Percentiles rank a stretch among this genome's conserved stretches.
phyloP scores from a whole-genome alignment of 768 basidiomycete species.

The Xerocomus potaroensis region DNA sequence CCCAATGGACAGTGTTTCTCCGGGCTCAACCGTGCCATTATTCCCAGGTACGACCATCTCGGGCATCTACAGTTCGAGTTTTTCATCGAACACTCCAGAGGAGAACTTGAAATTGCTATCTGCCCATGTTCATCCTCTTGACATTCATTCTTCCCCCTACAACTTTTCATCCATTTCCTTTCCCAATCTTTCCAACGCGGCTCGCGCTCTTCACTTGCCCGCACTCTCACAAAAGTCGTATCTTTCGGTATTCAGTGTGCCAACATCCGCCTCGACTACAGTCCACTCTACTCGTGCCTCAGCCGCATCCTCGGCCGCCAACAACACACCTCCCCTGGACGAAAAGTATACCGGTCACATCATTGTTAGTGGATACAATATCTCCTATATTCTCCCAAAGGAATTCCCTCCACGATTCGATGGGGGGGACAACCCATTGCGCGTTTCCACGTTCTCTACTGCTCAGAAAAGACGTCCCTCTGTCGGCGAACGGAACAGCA shows the following conservation, averaged over 20 bases:
- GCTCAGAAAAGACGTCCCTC: constrained; percentile 48
- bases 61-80: neutral
- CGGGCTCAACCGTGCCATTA: constrained; percentile 66
- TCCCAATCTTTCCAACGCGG: constrained; percentile 65
- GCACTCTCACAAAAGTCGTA: constrained; percentile 58
- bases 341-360: constrained; percentile 69
- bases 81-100: constrained; percentile 42
- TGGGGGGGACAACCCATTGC: constrained; percentile 19
- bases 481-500: constrained; percentile 49
- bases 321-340: constrained; percentile 47
- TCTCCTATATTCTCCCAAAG: constrained; percentile 73
- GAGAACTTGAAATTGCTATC: constrained; percentile 72
- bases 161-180: constrained; percentile 61
- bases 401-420: constrained; percentile 43
- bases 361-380: constrained; percentile 70
- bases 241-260: constrained; percentile 47
- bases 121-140: constrained; percentile 73
- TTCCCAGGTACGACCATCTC: constrained; percentile 54
- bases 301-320: constrained; percentile 26
- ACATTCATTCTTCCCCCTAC: constrained; percentile 67
- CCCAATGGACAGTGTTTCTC: constrained; percentile 59
- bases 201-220: constrained; percentile 63
- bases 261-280: constrained; percentile 32
- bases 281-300: constrained; percentile 33
- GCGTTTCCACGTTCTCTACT: constrained; percentile 22